phyloP scores from a whole-genome alignment of 192 early-diverging fungal species.

The Obelidium mucronatum region DNA sequence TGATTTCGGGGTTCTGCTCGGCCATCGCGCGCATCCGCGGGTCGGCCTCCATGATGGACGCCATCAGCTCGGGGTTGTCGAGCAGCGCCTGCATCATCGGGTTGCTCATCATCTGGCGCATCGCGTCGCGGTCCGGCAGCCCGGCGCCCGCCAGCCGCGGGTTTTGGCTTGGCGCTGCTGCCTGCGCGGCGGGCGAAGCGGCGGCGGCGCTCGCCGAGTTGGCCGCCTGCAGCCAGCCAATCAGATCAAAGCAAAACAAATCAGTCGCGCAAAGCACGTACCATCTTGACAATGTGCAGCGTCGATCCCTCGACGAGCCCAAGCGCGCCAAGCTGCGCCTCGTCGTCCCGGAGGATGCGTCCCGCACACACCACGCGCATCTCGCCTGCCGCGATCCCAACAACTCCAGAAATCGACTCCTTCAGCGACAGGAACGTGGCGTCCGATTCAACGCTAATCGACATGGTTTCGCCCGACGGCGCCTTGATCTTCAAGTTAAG shows the following conservation, averaged over 20 bases:
- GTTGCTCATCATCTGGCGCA: constrained; percentile 33
- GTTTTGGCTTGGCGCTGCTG: too few relatives aligned
- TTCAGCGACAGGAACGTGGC: constrained; percentile 26
- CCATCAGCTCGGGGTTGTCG: constrained; percentile 42
- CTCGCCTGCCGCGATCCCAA: constrained; percentile 5
- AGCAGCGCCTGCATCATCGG: constrained; percentile 35
- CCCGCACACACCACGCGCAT: constrained; percentile 35
- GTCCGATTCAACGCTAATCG: constrained; percentile 19
- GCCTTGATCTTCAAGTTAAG: constrained; percentile 23
- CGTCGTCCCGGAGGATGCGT: constrained; percentile 37
- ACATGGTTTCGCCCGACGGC: constrained; percentile 20
- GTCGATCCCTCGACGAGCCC: constrained; percentile 26
- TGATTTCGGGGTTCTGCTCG: constrained; percentile 41
- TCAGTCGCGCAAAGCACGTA: not conserved
- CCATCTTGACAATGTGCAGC: constrained; percentile 21
- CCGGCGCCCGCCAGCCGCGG: not conserved
- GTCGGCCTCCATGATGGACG: constrained; percentile 40
- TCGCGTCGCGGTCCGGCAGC: constrained; percentile 21
- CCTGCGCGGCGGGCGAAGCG: not conserved
- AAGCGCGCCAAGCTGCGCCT: constrained; percentile 2
- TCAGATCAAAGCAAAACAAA: not conserved
- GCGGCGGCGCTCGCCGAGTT: not conserved
- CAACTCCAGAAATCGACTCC: constrained; percentile 16
- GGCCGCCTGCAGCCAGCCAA: not conserved
- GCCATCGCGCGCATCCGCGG: constrained; percentile 34